Conservation (phyloP, 805 yeast species). For the Hemisphaericaspora nanyangensis region DNA sequence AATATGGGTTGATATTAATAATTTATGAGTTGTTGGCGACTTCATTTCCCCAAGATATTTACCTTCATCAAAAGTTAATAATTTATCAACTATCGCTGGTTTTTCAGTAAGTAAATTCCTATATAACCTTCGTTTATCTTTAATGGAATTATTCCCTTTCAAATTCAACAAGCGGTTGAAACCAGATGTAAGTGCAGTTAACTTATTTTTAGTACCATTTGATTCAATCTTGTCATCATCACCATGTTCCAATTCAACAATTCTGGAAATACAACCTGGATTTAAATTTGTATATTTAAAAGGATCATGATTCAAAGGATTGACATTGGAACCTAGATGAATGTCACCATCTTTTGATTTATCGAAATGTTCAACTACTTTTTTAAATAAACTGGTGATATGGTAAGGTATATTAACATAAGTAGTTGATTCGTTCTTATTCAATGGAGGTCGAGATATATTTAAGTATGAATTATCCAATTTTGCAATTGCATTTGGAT, state of each 20-base stretch:
- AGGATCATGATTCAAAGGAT: slow-evolving; percentile 51
- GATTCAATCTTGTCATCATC: slow-evolving; percentile 3
- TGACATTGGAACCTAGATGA: slow-evolving; percentile 51
- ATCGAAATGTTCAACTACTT: slow-evolving; percentile 31
- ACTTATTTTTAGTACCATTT: slow-evolving; percentile 19
- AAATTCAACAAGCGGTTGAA: slow-evolving; percentile 25
- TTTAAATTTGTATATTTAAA: slow-evolving; percentile 49
- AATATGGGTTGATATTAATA: slow-evolving; percentile 47
- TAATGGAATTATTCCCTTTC: background rate
- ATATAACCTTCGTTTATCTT: background rate
- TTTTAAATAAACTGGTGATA: slow-evolving; percentile 39
- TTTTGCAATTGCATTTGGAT: slow-evolving; percentile 11
- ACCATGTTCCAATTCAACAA: slow-evolving; percentile 10
- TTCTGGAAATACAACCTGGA: slow-evolving; percentile 47
- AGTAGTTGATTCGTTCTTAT: slow-evolving; percentile 41
- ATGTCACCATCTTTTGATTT: slow-evolving; percentile 40
- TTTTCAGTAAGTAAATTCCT: background rate
- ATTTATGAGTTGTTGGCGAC: slow-evolving; percentile 13
- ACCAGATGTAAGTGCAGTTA: slow-evolving; percentile 30
- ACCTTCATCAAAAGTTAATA: slow-evolving; percentile 7
- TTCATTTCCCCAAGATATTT: slow-evolving; percentile 6
- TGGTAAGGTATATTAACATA: slow-evolving; percentile 52
- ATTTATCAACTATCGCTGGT: slow-evolving; percentile 7
- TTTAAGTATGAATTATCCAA: slow-evolving; percentile 28
- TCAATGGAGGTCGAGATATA: slow-evolving; percentile 35